phyloP scores from a whole-genome alignment of 768 basidiomycete species.

The Candolleomyces aberdarensis region DNA sequence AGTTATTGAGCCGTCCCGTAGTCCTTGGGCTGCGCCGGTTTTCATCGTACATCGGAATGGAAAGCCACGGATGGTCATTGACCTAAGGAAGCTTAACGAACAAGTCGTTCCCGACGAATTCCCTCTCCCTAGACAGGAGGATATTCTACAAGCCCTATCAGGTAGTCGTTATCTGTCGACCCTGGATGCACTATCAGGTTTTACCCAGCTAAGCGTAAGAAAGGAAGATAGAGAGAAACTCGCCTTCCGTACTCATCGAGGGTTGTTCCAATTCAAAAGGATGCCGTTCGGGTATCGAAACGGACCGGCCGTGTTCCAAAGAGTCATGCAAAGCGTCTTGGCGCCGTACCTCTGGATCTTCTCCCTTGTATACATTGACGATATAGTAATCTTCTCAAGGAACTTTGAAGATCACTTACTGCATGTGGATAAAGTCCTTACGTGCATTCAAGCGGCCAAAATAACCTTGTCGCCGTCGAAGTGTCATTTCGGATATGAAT shows the following conservation, averaged over 20 bases:
- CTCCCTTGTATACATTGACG: slow-evolving; percentile 39
- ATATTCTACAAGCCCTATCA: slow-evolving; percentile 24
- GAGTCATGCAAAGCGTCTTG: slow-evolving; percentile 36
- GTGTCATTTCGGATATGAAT: slow-evolving; percentile 31
- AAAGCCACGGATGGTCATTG: slow-evolving; percentile 32
- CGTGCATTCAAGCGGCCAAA: slow-evolving; percentile 20
- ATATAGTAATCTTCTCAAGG: slow-evolving; percentile 34
- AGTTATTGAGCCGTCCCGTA: slow-evolving; percentile 35
- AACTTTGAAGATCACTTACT: slow-evolving; percentile 26
- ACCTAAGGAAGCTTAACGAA: slow-evolving; percentile 25
- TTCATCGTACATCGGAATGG: slow-evolving; percentile 20
- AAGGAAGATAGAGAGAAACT: slow-evolving; percentile 27
- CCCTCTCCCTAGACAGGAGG: slow-evolving; percentile 17
- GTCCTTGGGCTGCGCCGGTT: slow-evolving; percentile 30
- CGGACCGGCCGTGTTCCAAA: slow-evolving; percentile 38
- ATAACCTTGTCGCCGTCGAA: slow-evolving; percentile 33
- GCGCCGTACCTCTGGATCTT: slow-evolving; percentile 37
- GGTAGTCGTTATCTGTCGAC: slow-evolving; percentile 30
- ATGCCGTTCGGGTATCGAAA: slow-evolving; percentile 39
- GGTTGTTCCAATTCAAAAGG: slow-evolving; percentile 36
- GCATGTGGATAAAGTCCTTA: slow-evolving; percentile 27
- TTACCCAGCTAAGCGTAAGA: slow-evolving; percentile 31
- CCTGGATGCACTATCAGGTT: slow-evolving; percentile 27
- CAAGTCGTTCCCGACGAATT: slow-evolving; percentile 14
- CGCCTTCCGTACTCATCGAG: slow-evolving; percentile 36